A percentile compares a stretch with the other conserved stretches of the same genome.
Evolutionary conservation across 805 yeast species (phyloP).

Genomic region (Blastobotrys parvus): DNA sequence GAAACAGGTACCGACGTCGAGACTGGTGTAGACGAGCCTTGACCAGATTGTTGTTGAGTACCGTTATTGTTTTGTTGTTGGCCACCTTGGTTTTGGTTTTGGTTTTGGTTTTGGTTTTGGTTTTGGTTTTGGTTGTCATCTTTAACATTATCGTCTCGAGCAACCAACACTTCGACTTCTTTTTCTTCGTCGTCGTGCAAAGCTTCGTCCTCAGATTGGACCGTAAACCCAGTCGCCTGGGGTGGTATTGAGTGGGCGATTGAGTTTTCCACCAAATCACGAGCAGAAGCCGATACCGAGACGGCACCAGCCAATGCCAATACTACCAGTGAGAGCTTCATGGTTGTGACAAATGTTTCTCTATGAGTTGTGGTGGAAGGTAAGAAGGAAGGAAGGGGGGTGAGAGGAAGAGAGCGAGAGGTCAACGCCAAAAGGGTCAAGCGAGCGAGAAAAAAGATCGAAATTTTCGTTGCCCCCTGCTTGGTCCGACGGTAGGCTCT

Average conservation of each 20-base stretch:
- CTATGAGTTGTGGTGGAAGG: too few species aligned
- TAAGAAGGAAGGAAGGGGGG: too few species aligned
- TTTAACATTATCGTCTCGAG: neutral
- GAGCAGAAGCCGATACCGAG: neutral
- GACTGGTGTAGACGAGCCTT: conserved; percentile 2
- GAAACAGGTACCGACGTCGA: neutral
- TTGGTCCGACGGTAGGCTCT: too few species aligned
- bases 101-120: neutral
- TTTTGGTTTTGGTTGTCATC: neutral
- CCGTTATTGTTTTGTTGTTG: neutral
- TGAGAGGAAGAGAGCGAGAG: too few species aligned
- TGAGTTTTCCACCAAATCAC: neutral
- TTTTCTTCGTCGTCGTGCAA: neutral
- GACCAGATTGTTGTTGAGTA: neutral
- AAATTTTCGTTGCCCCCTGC: too few species aligned
- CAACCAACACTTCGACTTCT: neutral
- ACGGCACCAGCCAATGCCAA: neutral
- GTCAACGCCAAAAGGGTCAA: too few species aligned
- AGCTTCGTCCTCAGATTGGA: neutral
- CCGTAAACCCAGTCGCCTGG: neutral
- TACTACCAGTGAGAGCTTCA: neutral
- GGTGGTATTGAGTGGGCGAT: neutral
- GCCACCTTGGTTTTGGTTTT: neutral
- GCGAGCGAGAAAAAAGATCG: too few species aligned
- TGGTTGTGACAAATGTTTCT: too few species aligned